Percentiles rank a stretch among this genome's conserved stretches.
phyloP scores from a whole-genome alignment of 768 basidiomycete genomes.

The Tulasnella sp. region DNA sequence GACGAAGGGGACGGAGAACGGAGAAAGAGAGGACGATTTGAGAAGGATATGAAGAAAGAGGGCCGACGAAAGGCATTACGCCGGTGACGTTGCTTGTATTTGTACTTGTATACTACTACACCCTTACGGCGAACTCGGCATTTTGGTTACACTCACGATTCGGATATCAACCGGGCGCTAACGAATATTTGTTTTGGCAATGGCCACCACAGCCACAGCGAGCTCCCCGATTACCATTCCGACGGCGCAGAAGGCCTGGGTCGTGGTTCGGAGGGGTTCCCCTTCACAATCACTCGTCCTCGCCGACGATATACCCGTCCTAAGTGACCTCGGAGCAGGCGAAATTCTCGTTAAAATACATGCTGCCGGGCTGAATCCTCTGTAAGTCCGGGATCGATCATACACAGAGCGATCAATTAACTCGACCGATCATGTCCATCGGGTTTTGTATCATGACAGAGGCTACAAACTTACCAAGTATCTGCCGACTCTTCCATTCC shows the following conservation, averaged over 20 bases:
- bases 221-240: too few species aligned
- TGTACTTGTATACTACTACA: not conserved
- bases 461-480: slow-evolving; percentile 47
- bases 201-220: too few species aligned
- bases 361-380: slow-evolving; percentile 54
- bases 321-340: slow-evolving; percentile 28
- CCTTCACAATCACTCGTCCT: slow-evolving; percentile 27
- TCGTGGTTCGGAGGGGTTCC: slow-evolving; percentile 22
- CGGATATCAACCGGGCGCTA: too few species aligned
- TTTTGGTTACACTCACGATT: not conserved
- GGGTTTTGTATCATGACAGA: slow-evolving; percentile 27
- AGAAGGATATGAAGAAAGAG: slow-evolving; percentile 21
- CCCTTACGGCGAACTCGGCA: not conserved
- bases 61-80: not conserved
- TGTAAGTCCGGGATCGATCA: slow-evolving; percentile 37
- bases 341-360: slow-evolving; percentile 41
- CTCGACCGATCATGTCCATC: too few species aligned
- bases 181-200: too few species aligned
- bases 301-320: slow-evolving; percentile 24
- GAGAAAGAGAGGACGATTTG: slow-evolving; percentile 22
- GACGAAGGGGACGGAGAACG: slow-evolving; percentile 7
- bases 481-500: slow-evolving; percentile 38
- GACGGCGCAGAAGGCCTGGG: slow-evolving; percentile 24
- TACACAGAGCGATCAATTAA: not conserved
- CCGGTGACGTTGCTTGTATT: not conserved